These are phyloP conservation scores for Alternaria sp. DNA, from an alignment of 2,329 filamentous ascomycete genomes.

Conservation along the genomic window DNA sequence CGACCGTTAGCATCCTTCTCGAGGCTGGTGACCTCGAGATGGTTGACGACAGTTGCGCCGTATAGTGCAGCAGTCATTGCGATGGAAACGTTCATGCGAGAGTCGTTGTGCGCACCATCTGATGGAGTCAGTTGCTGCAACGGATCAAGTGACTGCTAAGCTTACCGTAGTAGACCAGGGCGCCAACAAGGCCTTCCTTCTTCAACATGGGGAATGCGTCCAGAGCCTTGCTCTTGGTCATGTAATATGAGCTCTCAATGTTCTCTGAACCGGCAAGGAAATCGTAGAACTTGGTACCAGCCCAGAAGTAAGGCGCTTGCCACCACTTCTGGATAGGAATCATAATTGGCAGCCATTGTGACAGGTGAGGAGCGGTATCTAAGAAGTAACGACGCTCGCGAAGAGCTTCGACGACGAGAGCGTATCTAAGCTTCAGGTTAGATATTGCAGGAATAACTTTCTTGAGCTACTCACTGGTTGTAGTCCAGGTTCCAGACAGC, in stretches of 20 bases:
- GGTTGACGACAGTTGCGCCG: slow-evolving; percentile 82
- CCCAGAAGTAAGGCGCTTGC: slow-evolving; percentile 83
- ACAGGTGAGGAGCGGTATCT: slow-evolving; percentile 83
- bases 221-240: slow-evolving; percentile 84
- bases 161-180: slow-evolving; percentile 82
- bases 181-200: slow-evolving; percentile 78
- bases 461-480: slow-evolving; percentile 65
- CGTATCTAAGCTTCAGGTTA: slow-evolving; percentile 55
- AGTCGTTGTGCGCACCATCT: slow-evolving; percentile 92
- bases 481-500: slow-evolving; percentile 87
- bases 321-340: slow-evolving; percentile 84
- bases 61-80: slow-evolving; percentile 91
- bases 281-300: slow-evolving; percentile 83
- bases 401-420: slow-evolving; percentile 81
- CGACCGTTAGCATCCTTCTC: slow-evolving; percentile 77
- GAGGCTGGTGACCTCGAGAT: slow-evolving; percentile 79
- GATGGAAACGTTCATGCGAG: slow-evolving; percentile 88
- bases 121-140: slow-evolving; percentile 30
- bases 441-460: background rate
- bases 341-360: slow-evolving; percentile 82
- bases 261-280: slow-evolving; percentile 85
- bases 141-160: background rate
- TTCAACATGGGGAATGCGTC: slow-evolving; percentile 91
- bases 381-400: slow-evolving; percentile 85
- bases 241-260: slow-evolving; percentile 87